Evolutionary conservation across 129 eudicot species (phyloP).

Genomic region (Chrysanthemum makinoi): DNA sequence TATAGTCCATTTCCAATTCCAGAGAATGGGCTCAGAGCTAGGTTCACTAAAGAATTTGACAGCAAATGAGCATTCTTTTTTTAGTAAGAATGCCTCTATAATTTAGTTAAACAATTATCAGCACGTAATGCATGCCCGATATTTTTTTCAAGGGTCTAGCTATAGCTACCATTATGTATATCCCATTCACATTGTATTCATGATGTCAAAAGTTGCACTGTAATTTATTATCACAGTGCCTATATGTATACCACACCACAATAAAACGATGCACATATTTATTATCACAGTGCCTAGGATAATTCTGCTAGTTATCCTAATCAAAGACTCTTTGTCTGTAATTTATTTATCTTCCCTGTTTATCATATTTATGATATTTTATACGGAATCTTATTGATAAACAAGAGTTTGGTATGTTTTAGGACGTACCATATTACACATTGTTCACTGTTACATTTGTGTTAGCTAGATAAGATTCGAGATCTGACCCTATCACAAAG

Average conservation of each 20-base stretch:
- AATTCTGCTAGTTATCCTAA: not conserved
- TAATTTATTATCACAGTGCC: slow-evolving; percentile 14
- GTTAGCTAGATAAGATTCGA: slow-evolving; percentile 18
- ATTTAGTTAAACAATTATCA: slow-evolving; percentile 2
- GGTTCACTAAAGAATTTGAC: slow-evolving; percentile 43
- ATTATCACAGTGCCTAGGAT: not conserved
- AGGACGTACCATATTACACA: slow-evolving; percentile 17
- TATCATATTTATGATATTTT: not conserved
- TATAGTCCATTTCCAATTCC: slow-evolving; percentile 85
- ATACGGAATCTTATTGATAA: slow-evolving; percentile 12
- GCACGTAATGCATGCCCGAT: slow-evolving; percentile 20
- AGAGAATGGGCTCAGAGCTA: slow-evolving; percentile 63
- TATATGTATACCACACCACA: slow-evolving; percentile 26
- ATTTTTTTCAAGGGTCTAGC: slow-evolving; percentile 37
- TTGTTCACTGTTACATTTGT: slow-evolving; percentile 23
- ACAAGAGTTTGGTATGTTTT: slow-evolving; percentile 11
- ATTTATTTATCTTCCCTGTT: not conserved
- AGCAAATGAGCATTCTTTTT: slow-evolving; percentile 14
- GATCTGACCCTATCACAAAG: slow-evolving; percentile 12
- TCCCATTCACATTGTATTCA: slow-evolving; percentile 13
- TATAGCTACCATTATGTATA: slow-evolving; percentile 19
- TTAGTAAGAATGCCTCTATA: slow-evolving; percentile 7
- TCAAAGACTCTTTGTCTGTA: slow-evolving; percentile 16
- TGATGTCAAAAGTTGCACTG: slow-evolving; percentile 22
- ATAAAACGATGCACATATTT: not conserved